These are phyloP conservation scores for Penicillium brasilianum DNA, from an alignment of 2,329 filamentous ascomycete species.

Conservation along the genomic window DNA sequence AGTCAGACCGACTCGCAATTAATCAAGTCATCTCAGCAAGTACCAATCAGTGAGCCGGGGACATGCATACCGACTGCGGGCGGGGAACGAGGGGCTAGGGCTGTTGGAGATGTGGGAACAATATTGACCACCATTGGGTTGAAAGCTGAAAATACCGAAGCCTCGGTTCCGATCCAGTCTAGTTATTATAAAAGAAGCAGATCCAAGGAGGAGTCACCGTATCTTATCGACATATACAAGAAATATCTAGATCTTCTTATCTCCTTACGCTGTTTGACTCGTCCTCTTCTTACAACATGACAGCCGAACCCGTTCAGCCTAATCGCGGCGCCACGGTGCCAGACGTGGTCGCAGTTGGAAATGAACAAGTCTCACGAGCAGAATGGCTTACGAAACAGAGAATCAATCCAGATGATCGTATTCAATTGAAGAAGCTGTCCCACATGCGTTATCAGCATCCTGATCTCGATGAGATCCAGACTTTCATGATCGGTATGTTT, in stretches of 20 bases:
- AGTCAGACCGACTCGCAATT: not conserved
- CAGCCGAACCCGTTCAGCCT: not conserved
- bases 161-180: not conserved
- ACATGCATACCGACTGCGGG: not conserved
- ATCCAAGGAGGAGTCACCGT: too few species aligned
- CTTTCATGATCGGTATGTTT: constrained; percentile 16
- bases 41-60: not conserved
- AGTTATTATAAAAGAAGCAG: not conserved
- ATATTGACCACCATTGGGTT: not conserved
- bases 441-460: constrained; percentile 63
- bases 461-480: constrained; percentile 15
- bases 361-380: constrained; percentile 16
- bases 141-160: not conserved
- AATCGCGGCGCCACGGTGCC: constrained; percentile 16
- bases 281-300: not conserved
- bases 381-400: constrained; percentile 25
- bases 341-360: constrained; percentile 21
- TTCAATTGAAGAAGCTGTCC: constrained; percentile 54
- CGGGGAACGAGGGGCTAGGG: not conserved
- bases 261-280: too few species aligned
- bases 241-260: not conserved
- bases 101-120: not conserved
- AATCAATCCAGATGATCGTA: constrained; percentile 52
- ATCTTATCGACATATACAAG: not conserved
- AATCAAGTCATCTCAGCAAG: not conserved